phyloP scores from a whole-genome alignment of 169 alveolate genomes.

The Plasmodium billcollinsi region DNA sequence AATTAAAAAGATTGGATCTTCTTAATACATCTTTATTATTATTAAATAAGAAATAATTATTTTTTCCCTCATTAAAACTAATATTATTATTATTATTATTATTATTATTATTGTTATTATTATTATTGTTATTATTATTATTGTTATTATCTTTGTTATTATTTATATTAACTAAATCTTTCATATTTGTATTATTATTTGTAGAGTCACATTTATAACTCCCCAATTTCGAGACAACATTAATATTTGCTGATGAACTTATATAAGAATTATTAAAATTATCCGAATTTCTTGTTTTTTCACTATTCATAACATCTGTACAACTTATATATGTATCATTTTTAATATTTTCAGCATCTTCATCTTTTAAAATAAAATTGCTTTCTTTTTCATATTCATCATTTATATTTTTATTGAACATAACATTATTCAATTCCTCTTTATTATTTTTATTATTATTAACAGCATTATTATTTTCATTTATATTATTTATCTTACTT shows the following conservation, averaged over 20 bases:
- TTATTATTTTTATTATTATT: neutral
- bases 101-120: neutral
- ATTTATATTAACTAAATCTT: neutral
- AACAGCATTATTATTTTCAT: neutral
- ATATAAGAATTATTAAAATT: conserved; percentile 2
- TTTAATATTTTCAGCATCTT: conserved; percentile 35
- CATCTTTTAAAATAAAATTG: neutral
- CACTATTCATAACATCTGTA: conserved; percentile 44
- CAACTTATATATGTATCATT: conserved; percentile 33
- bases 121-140: neutral
- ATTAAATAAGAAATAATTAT: no score
- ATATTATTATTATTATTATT: neutral
- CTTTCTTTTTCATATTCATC: conserved; percentile 17
- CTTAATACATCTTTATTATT: no score
- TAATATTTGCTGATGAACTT: neutral
- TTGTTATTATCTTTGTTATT: neutral
- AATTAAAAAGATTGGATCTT: no score
- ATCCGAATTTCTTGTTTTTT: conserved; percentile 26
- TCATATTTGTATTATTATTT: neutral
- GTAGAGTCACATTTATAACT: neutral
- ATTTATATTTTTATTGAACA: conserved; percentile 6
- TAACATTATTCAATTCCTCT: neutral
- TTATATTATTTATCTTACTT: neutral
- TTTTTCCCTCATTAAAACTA: no score
- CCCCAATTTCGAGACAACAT: neutral